Evolutionary conservation across 179 eudicot species (phyloP).

Genomic region (Pouteria campechiana): DNA sequence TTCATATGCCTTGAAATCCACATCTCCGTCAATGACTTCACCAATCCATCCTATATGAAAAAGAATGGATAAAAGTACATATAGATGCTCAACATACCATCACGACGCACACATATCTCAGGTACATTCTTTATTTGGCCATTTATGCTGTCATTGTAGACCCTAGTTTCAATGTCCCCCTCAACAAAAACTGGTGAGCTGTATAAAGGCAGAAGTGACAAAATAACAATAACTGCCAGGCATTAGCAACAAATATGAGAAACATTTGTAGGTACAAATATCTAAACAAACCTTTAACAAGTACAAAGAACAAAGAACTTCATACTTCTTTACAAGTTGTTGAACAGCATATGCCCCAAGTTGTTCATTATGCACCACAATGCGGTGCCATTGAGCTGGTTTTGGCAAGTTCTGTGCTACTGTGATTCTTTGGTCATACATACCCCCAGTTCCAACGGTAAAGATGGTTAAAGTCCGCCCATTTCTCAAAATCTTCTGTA

Average conservation of each 20-base stretch:
- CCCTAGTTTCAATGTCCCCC: slow-evolving; percentile 94
- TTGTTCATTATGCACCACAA: slow-evolving; percentile 76
- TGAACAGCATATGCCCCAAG: slow-evolving; percentile 90
- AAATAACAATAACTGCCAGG: too few species aligned
- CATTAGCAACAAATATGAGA: slow-evolving; percentile 11
- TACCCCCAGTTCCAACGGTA: slow-evolving; percentile 93
- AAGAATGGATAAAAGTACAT: background rate
- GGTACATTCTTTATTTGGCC: slow-evolving; percentile 71
- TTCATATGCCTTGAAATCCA: background rate
- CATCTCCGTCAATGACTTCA: background rate
- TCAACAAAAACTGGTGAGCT: slow-evolving; percentile 94
- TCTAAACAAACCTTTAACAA: too few species aligned
- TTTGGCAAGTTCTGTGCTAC: slow-evolving; percentile 45
- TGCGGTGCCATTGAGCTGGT: slow-evolving; percentile 95
- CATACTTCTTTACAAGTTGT: slow-evolving; percentile 69
- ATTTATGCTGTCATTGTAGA: slow-evolving; percentile 72
- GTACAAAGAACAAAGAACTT: background rate
- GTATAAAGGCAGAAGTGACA: slow-evolving; percentile 23
- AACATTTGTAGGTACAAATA: background rate
- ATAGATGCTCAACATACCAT: slow-evolving; percentile 41
- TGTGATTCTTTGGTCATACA: slow-evolving; percentile 69
- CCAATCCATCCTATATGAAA: background rate
- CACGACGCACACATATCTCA: slow-evolving; percentile 77
- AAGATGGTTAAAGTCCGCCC: slow-evolving; percentile 84
- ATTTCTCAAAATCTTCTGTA: slow-evolving; percentile 88